Conservation (phyloP, 1,284 basidiomycete species). For the Melampsora occidentalis region DNA sequence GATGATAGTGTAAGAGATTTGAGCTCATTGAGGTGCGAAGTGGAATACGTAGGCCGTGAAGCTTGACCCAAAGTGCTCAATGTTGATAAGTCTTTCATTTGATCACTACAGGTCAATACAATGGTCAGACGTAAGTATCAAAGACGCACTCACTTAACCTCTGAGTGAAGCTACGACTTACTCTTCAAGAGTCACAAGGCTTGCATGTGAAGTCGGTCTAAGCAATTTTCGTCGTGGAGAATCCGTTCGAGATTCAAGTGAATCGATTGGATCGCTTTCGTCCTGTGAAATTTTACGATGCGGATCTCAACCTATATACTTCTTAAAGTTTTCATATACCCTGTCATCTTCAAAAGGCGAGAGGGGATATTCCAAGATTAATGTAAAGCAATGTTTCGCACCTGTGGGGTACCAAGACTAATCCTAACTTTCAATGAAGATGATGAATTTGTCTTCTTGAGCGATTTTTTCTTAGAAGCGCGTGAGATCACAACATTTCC, state of each 20-base stretch:
- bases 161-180: neutral
- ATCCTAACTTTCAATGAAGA: neutral
- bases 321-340: neutral
- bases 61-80: conserved; percentile 11
- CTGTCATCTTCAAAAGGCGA: neutral
- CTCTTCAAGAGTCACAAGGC: neutral
- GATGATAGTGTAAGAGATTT: conserved; percentile 35
- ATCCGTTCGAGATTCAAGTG: neutral
- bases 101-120: neutral
- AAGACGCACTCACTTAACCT: no score
- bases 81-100: neutral
- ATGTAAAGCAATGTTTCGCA: neutral
- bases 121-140: no score
- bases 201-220: conserved; percentile 6
- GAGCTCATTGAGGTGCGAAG: conserved; percentile 38
- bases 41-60: conserved; percentile 36
- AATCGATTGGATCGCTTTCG: neutral
- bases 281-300: neutral
- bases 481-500: neutral
- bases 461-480: neutral
- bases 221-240: neutral
- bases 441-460: neutral
- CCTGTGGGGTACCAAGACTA: neutral
- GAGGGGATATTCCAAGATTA: neutral
- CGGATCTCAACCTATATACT: neutral